These are phyloP conservation scores for Dichotomopilus funicola DNA, from an alignment of 2,329 filamentous ascomycete species.

Conservation along the genomic window DNA sequence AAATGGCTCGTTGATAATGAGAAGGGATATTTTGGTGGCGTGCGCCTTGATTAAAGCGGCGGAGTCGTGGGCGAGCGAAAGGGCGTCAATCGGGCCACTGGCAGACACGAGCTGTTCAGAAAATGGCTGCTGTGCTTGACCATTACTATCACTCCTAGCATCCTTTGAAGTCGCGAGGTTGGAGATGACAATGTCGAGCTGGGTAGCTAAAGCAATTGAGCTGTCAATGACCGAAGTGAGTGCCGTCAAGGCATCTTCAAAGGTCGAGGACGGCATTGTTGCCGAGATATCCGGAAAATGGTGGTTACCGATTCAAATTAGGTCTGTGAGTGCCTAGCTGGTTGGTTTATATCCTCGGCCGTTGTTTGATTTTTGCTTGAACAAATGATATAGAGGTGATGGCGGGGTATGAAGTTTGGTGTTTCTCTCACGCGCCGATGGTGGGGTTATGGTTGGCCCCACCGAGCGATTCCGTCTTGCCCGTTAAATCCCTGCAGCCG, in stretches of 20 bases:
- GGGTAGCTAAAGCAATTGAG: constrained; percentile 22
- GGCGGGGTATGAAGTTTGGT: background rate
- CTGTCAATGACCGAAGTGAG: constrained; percentile 21
- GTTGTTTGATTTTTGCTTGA: no score
- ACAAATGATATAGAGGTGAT: background rate
- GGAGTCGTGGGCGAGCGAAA: constrained; percentile 65
- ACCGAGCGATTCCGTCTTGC: background rate
- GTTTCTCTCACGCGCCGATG: background rate
- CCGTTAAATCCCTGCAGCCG: background rate
- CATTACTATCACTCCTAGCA: constrained; percentile 14
- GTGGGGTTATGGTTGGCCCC: background rate
- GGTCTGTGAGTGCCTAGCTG: no score
- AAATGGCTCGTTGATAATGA: constrained; percentile 82
- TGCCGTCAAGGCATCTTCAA: constrained; percentile 18
- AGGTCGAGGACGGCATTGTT: constrained; percentile 11
- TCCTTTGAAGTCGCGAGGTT: constrained; percentile 31
- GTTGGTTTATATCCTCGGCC: no score
- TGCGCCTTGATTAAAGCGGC: constrained; percentile 72
- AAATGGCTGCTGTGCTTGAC: constrained; percentile 5
- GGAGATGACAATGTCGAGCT: constrained; percentile 34
- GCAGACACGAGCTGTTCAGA: constrained; percentile 3
- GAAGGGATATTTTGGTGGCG: constrained; percentile 77
- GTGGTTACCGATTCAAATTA: no score
- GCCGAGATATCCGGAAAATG: no score
- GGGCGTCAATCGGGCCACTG: constrained; percentile 40